phyloP scores from a whole-genome alignment of 2,329 filamentous ascomycete species.

The Aspergillus hiratsukae region DNA sequence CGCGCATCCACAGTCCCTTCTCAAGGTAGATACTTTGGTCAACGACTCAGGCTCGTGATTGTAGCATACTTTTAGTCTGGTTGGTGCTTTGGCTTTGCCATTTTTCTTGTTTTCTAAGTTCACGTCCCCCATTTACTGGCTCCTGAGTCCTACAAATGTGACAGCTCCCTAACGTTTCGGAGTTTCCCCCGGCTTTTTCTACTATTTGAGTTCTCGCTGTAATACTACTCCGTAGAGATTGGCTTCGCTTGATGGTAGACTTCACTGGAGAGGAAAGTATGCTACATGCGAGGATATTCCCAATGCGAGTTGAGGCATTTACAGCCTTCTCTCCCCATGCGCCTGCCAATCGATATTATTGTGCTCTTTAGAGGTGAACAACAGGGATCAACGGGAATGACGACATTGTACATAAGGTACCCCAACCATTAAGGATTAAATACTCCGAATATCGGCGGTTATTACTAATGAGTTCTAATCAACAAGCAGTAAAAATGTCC shows the following conservation, averaged over 20 bases:
- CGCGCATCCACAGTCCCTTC: too few relatives aligned
- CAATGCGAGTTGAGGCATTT: not conserved
- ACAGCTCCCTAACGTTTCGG: not conserved
- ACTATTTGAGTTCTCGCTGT: too few relatives aligned
- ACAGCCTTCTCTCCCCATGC: not conserved
- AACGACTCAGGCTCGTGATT: too few relatives aligned
- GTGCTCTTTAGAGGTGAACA: not conserved
- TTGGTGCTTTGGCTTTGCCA: too few relatives aligned
- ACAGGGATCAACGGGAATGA: conserved; percentile 3
- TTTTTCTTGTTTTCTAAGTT: too few relatives aligned
- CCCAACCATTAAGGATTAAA: not conserved
- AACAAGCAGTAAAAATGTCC: not conserved
- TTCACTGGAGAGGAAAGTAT: not conserved
- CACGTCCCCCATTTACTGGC: too few relatives aligned
- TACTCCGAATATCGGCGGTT: conserved; percentile 15
- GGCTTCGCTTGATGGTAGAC: not conserved
- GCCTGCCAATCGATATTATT: not conserved
- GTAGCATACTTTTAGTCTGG: too few relatives aligned
- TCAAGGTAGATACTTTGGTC: too few relatives aligned
- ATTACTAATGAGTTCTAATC: not conserved
- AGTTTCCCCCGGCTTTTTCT: not conserved
- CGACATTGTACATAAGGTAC: conserved; percentile 7
- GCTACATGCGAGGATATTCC: not conserved
- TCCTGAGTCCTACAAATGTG: too few relatives aligned
- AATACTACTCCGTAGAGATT: not conserved